Conservation (phyloP, 2,329 filamentous ascomycete genomes). For the Diaporthe caulivora region DNA sequence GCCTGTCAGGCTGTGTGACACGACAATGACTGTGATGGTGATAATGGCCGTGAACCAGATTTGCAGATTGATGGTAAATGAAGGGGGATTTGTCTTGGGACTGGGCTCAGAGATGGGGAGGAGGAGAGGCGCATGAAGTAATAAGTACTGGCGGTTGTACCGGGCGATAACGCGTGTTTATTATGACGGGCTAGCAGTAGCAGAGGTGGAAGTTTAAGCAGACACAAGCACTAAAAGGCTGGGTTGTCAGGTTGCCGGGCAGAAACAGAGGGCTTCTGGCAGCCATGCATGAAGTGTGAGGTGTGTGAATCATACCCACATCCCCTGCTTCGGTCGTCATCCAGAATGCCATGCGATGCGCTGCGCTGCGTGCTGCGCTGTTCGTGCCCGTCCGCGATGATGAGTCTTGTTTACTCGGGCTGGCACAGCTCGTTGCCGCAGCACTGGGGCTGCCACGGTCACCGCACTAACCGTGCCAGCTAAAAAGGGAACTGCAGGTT, state of each 20-base stretch:
- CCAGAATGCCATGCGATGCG: background rate
- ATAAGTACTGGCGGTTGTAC: constrained; percentile 25
- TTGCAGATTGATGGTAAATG: constrained; percentile 16
- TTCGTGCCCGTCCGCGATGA: constrained; percentile 6
- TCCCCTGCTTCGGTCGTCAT: constrained; percentile 4
- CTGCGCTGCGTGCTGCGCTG: constrained; percentile 19
- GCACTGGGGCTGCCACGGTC: constrained; percentile 6
- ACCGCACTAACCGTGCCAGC: background rate
- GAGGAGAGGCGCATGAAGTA: constrained; percentile 29
- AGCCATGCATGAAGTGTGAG: constrained; percentile 21
- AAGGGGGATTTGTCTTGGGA: background rate
- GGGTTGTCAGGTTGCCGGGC: constrained; percentile 24
- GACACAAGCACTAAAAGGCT: constrained; percentile 1
- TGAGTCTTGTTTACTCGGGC: constrained; percentile 16
- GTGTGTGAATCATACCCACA: constrained; percentile 26
- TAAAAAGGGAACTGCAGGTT: background rate
- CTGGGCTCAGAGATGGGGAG: constrained; percentile 9
- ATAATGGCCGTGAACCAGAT: background rate
- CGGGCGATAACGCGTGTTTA: constrained; percentile 31
- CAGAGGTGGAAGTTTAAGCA: constrained; percentile 2
- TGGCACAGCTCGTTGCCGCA: constrained; percentile 24
- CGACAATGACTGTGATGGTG: background rate
- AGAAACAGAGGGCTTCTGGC: constrained; percentile 19
- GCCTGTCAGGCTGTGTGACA: too few relatives aligned
- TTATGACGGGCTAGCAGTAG: constrained; percentile 23